phyloP scores from a whole-genome alignment of 495 filamentous ascomycete species.

The Aspergillus affinis region DNA sequence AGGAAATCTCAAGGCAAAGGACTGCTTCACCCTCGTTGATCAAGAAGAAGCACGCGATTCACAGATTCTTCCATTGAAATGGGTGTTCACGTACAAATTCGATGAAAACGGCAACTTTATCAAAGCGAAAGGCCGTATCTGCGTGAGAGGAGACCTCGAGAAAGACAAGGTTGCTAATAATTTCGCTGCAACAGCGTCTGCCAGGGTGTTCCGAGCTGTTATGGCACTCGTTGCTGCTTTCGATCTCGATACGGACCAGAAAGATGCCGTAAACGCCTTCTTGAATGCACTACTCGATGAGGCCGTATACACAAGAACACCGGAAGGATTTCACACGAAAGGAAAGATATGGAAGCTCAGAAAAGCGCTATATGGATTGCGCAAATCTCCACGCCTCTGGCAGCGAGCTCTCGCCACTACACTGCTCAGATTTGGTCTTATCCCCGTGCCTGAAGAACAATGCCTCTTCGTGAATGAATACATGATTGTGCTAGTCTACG shows the following conservation, averaged over 20 bases:
- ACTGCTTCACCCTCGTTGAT: background rate
- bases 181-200: background rate
- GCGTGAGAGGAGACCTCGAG: background rate
- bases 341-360: background rate
- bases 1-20: background rate
- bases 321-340: background rate
- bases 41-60: background rate
- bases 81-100: background rate
- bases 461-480: background rate
- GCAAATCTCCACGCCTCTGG: background rate
- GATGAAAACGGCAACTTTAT: background rate
- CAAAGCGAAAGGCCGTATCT: background rate
- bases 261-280: background rate
- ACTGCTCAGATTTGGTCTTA: background rate
- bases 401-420: background rate
- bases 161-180: background rate
- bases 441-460: background rate
- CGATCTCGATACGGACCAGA: background rate
- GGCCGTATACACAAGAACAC: background rate
- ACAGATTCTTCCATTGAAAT: background rate
- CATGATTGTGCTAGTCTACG: conserved; percentile 3
- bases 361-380: background rate
- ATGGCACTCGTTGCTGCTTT: background rate
- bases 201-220: background rate
- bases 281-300: background rate